Conservation (phyloP, 83 land plant species). For the Larix sibirica region DNA sequence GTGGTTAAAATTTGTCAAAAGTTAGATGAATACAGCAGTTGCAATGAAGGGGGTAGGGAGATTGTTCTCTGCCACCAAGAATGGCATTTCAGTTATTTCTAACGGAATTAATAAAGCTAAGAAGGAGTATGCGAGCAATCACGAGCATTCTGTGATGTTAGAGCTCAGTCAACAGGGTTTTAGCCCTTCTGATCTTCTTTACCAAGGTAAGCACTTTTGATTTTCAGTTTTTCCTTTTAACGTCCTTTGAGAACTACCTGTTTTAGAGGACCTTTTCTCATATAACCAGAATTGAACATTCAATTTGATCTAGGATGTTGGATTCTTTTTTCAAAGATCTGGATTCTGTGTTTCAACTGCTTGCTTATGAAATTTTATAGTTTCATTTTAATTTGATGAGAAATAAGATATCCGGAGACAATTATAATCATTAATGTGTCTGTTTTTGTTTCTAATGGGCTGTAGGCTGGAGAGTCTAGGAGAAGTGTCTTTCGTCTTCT, state of each 20-base stretch:
- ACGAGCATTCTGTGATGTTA: conserved; percentile 30
- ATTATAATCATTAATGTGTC: too few relatives aligned
- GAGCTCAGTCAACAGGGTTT: conserved; percentile 30
- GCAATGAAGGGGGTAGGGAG: conserved; percentile 44
- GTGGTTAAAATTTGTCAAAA: not conserved
- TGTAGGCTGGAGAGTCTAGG: too few relatives aligned
- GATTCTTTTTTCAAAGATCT: too few relatives aligned
- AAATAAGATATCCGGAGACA: too few relatives aligned
- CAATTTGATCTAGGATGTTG: too few relatives aligned
- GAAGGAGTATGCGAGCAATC: conserved; percentile 46
- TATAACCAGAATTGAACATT: too few relatives aligned
- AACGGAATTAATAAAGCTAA: conserved; percentile 29
- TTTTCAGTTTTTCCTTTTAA: too few relatives aligned
- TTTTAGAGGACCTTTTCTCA: not conserved
- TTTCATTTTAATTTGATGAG: too few relatives aligned
- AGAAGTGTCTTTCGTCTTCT: too few relatives aligned
- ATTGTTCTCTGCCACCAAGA: conserved; percentile 37
- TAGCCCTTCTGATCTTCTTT: conserved; percentile 31
- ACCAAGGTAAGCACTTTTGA: conserved; percentile 20
- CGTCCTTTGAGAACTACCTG: not conserved
- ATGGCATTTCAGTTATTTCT: conserved; percentile 32
- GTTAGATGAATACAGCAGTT: conserved; percentile 5
- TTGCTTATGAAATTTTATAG: too few relatives aligned
- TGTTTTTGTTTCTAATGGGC: too few relatives aligned
- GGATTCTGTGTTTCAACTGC: too few relatives aligned